These are phyloP conservation scores for Podila minutissima DNA, from an alignment of 192 early-diverging fungal genomes.

Conservation along the genomic window DNA sequence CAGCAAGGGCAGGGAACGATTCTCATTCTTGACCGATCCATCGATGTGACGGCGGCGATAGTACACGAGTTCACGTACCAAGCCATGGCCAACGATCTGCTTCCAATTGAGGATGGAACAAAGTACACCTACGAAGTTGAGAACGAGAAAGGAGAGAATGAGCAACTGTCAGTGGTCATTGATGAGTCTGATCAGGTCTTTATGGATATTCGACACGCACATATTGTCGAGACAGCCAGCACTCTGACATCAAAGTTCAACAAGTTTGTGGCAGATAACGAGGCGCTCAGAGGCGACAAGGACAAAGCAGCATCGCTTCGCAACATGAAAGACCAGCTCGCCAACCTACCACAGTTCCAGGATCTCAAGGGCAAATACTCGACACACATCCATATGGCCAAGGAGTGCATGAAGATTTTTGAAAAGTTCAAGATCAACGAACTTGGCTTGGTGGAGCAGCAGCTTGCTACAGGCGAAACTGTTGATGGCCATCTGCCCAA, in stretches of 20 bases:
- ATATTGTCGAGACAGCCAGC: constrained; percentile 82
- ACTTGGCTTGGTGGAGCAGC: constrained; percentile 83
- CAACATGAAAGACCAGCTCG: constrained; percentile 87
- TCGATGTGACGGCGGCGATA: constrained; percentile 91
- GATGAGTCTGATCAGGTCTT: constrained; percentile 86
- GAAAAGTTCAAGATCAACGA: constrained; percentile 71
- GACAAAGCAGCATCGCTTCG: constrained; percentile 75
- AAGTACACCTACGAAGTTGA: constrained; percentile 71
- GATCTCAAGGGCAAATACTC: constrained; percentile 85
- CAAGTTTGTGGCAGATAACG: constrained; percentile 83
- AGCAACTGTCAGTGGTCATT: constrained; percentile 61
- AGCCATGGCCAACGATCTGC: constrained; percentile 95
- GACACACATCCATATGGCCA: constrained; percentile 86
- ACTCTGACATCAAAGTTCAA: constrained; percentile 79
- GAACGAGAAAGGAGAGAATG: constrained; percentile 53
- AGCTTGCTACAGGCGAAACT: constrained; percentile 80
- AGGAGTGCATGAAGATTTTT: constrained; percentile 84
- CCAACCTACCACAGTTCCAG: constrained; percentile 87
- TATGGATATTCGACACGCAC: constrained; percentile 79
- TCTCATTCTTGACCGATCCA: constrained; percentile 90
- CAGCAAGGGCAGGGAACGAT: constrained; percentile 76
- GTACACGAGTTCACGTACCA: constrained; percentile 99
- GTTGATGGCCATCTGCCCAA: constrained; percentile 72
- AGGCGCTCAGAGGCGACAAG: constrained; percentile 60
- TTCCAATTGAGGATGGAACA: constrained; percentile 70